These are phyloP conservation scores for Pichia rugopelliculosa DNA, from an alignment of 805 yeast genomes.

Conservation along the genomic window DNA sequence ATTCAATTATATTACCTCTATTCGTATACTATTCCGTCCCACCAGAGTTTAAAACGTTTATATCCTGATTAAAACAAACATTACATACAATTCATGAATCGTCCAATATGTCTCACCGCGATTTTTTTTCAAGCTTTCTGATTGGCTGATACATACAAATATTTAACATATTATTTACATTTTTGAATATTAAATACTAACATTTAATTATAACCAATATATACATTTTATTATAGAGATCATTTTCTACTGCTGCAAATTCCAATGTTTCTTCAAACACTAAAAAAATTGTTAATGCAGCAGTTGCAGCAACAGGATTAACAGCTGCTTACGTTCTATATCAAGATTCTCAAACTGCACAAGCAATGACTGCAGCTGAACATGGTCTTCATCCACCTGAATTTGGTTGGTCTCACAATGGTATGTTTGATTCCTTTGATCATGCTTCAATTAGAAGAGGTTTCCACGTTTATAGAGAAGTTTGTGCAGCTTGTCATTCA, in stretches of 20 bases:
- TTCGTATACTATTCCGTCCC: too few relatives aligned
- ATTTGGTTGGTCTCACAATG: conserved; percentile 89
- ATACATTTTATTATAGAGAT: conserved; percentile 22
- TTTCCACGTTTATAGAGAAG: conserved; percentile 97
- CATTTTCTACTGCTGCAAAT: conserved; percentile 29
- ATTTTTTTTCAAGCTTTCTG: conserved; percentile 23
- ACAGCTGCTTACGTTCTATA: conserved; percentile 76
- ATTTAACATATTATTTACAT: neutral
- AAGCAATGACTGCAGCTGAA: conserved; percentile 97
- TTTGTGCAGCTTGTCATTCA: conserved; percentile 98
- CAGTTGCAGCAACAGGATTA: conserved; percentile 68
- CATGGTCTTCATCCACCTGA: conserved; percentile 97
- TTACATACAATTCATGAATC: neutral
- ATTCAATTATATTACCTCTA: neutral
- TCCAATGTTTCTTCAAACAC: conserved; percentile 27
- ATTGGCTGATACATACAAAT: conserved; percentile 16
- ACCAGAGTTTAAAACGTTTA: too few relatives aligned
- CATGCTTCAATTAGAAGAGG: conserved; percentile 98
- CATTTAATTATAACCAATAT: conserved; percentile 4
- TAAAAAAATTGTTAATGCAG: conserved; percentile 51
- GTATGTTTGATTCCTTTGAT: conserved; percentile 85
- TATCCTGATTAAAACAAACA: too few relatives aligned
- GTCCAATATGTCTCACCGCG: conserved; percentile 9
- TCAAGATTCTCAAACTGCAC: conserved; percentile 79
- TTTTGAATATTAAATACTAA: conserved; percentile 11